These are phyloP conservation scores for Diaporthe helianthi DNA, from an alignment of 2,329 filamentous ascomycete genomes.

Conservation along the genomic window DNA sequence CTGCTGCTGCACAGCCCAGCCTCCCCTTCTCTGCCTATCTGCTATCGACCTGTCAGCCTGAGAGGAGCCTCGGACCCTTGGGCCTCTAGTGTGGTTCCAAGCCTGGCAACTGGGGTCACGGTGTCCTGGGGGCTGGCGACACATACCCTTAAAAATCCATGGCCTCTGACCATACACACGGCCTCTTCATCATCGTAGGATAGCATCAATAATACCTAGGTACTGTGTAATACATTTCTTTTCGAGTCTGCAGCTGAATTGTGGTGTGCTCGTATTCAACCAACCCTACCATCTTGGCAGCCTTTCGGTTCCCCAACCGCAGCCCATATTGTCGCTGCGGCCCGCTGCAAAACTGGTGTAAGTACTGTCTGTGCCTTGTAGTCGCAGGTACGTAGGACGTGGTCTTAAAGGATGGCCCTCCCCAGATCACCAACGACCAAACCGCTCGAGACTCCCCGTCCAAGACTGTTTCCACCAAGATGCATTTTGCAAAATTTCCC, in stretches of 20 bases:
- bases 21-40: neutral
- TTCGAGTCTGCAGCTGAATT: neutral
- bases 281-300: neutral
- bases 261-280: neutral
- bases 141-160: slow-evolving; percentile 18
- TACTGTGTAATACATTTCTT: neutral
- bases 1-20: neutral
- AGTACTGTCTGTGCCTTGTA: too few species aligned
- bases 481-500: neutral
- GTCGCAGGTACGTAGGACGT: too few species aligned
- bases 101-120: neutral
- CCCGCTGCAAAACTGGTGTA: neutral
- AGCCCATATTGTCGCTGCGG: neutral
- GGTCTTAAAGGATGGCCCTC: too few species aligned
- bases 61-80: neutral
- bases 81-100: neutral
- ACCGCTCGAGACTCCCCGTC: neutral
- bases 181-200: neutral
- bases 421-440: neutral
- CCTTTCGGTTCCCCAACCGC: neutral
- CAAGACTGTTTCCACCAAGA: neutral
- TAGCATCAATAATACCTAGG: neutral
- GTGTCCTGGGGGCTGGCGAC: slow-evolving; percentile 17
- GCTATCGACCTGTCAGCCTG: neutral
- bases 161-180: neutral